phyloP scores from a whole-genome alignment of 2,329 filamentous ascomycete genomes.

The Fusarium bactridioides region DNA sequence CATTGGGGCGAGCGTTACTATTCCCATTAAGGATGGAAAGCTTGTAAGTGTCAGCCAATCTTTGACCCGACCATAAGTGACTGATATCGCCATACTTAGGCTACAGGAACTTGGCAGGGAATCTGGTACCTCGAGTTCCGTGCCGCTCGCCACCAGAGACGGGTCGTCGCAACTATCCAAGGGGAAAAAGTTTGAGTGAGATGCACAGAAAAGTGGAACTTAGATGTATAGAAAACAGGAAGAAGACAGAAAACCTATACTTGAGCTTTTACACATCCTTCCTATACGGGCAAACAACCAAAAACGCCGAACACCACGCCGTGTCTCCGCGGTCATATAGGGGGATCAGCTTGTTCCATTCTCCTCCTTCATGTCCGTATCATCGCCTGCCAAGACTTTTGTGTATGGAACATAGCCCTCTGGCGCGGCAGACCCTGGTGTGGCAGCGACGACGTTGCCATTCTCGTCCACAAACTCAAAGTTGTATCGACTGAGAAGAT shows the following conservation, averaged over 20 bases:
- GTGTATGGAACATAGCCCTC: constrained; percentile 68
- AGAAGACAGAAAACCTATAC: constrained; percentile 26
- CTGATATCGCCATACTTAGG: constrained; percentile 46
- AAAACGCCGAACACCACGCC: constrained; percentile 50
- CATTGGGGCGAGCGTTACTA: constrained; percentile 86
- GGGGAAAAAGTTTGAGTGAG: constrained; percentile 69
- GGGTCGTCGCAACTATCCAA: constrained; percentile 92
- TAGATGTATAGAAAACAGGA: not conserved
- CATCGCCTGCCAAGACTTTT: constrained; percentile 70
- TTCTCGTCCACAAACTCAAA: constrained; percentile 97
- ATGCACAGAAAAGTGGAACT: not conserved
- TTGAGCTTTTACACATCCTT: constrained; percentile 20
- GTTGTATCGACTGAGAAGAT: constrained; percentile 93
- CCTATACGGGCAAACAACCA: constrained; percentile 19
- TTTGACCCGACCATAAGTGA: not conserved
- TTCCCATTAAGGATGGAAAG: constrained; percentile 88
- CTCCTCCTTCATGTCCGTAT: constrained; percentile 67
- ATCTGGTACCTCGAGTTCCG: constrained; percentile 97
- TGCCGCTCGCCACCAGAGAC: constrained; percentile 75
- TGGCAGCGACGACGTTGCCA: constrained; percentile 84
- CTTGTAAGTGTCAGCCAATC: constrained; percentile 60
- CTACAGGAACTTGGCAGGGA: constrained; percentile 79
- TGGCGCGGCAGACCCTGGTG: constrained; percentile 72
- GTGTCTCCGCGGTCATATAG: constrained; percentile 37
- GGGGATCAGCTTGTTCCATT: constrained; percentile 47